Base-by-base conservation (phyloP, 2,329 filamentous ascomycete genomes). In the Didymella pomorum region DNA sequence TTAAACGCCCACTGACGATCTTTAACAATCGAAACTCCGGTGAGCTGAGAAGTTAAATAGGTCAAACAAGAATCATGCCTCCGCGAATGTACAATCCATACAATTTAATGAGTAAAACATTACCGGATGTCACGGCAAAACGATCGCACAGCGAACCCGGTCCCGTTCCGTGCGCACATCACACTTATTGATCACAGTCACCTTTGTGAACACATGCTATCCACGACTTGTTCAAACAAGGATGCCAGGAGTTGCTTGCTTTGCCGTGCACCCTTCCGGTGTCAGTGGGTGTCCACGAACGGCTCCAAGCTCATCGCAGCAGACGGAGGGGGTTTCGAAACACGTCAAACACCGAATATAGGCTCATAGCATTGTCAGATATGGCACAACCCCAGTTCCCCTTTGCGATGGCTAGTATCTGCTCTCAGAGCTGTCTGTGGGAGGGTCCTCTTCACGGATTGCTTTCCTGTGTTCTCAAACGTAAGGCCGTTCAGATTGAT, bases 1-100 rank as follows among this genome's bases (percentile, higher is more conserved):
- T 33, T 53, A 39, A 46, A 33, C 39, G 31, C 46, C 47, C 42
- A n/a, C n/a, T n/a, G n/a, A n/a, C n/a, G n/a, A n/a, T n/a, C n/a
- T n/a, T n/a, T n/a, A n/a, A n/a, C n/a, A n/a, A n/a, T n/a, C n/a
- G n/a, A n/a, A n/a, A n/a, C n/a, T n/a, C n/a, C n/a, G n/a, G n/a
- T n/a, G n/a, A n/a, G n/a, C n/a, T n/a, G n/a, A 9, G 41, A 25
- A 25, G 23, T 25, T 25, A 7, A 25, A 7, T 25, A 25, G 3
- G 16, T n/a, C 14, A 7, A 8, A 14, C 31, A 33, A n/a, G 12
- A 3, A 8, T 16, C 14, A 16, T 14, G 14, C 31, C 5, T 7
- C n/a, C 31, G 31, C 14, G 16, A 8, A n/a, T 9, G 5, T 35
- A 9, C 31, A 3, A 35, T 35, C 9, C n/a, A 14, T 14, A 6